Conservation (phyloP, 208 protist genomes). For the Leishmania martiniquensis region DNA sequence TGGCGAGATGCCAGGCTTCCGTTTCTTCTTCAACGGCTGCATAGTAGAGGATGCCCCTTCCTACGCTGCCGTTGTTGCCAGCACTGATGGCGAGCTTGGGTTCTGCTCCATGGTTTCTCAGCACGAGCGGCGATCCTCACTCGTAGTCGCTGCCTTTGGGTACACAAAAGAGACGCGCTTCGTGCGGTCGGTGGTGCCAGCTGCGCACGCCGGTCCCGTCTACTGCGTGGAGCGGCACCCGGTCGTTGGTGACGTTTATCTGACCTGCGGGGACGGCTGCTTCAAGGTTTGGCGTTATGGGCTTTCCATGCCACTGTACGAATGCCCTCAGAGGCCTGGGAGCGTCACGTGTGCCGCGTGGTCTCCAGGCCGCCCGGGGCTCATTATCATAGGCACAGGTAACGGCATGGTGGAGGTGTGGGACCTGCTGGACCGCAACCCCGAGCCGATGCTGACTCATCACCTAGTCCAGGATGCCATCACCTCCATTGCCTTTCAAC, state of each 20-base stretch:
- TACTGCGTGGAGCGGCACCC: constrained; percentile 86
- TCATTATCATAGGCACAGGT: constrained; percentile 79
- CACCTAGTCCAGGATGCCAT: constrained; percentile 92
- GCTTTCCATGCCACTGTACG: constrained; percentile 72
- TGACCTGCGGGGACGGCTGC: constrained; percentile 85
- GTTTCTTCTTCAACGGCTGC: constrained; percentile 80
- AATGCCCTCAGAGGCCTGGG: constrained; percentile 49
- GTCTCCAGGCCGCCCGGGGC: constrained; percentile 77
- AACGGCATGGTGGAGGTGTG: constrained; percentile 90
- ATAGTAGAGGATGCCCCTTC: constrained; percentile 50
- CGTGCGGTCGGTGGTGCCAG: constrained; percentile 45
- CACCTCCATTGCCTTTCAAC: constrained; percentile 89
- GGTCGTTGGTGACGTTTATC: constrained; percentile 82
- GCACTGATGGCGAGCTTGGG: constrained; percentile 74
- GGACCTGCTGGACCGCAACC: constrained; percentile 92
- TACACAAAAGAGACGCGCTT: constrained; percentile 70
- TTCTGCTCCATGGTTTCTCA: constrained; percentile 65
- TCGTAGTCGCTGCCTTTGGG: constrained; percentile 48
- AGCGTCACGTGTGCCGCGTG: constrained; percentile 83
- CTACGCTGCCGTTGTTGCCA: constrained; percentile 68
- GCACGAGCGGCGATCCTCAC: constrained; percentile 51
- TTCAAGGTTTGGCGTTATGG: constrained; percentile 93
- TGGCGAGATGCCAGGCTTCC: constrained; percentile 77
- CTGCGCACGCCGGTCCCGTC: constrained; percentile 79
- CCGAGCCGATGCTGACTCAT: constrained; percentile 83